Percentiles rank a stretch among this genome's conserved stretches.
Evolutionary conservation across 2,329 filamentous ascomycete genomes (phyloP).

Genomic region (Hypoxylon sp.): DNA sequence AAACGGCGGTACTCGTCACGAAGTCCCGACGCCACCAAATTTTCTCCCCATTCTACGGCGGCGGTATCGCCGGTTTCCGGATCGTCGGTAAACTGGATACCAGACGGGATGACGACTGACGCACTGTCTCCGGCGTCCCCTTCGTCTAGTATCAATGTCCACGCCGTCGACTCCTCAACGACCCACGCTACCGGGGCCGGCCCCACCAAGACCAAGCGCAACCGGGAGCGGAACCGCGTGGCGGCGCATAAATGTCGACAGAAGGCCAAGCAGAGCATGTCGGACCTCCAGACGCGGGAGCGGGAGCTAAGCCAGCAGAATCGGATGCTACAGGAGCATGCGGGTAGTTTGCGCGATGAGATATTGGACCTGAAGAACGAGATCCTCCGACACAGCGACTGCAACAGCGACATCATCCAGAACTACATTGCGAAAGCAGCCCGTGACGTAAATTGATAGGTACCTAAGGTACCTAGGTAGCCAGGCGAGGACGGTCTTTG

Average conservation of each 20-base stretch:
- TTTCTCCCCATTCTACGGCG: conserved; percentile 11
- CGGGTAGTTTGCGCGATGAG: conserved; percentile 46
- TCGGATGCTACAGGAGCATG: conserved; percentile 40
- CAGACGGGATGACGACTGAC: background rate
- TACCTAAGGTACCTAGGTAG: too few relatives aligned
- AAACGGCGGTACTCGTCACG: conserved; percentile 5
- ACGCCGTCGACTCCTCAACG: background rate
- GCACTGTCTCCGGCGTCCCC: conserved; percentile 2
- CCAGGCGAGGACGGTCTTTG: background rate
- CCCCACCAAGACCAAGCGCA: conserved; percentile 9
- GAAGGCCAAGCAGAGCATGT: conserved; percentile 47
- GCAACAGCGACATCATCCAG: conserved; percentile 53
- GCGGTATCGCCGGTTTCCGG: conserved; percentile 5
- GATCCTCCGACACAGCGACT: conserved; percentile 48
- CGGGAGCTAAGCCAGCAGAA: conserved; percentile 46
- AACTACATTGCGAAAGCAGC: conserved; percentile 50
- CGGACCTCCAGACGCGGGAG: conserved; percentile 45
- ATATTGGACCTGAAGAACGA: conserved; percentile 49
- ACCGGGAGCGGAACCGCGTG: conserved; percentile 50
- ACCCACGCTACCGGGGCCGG: too few relatives aligned
- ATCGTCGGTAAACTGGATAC: conserved; percentile 20
- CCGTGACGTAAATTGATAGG: conserved; percentile 32
- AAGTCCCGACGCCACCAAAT: conserved; percentile 3
- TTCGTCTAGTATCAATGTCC: background rate
- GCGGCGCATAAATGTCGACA: conserved; percentile 51